Conservation (phyloP, 805 yeast genomes). For the Starmerella vaccinii region DNA sequence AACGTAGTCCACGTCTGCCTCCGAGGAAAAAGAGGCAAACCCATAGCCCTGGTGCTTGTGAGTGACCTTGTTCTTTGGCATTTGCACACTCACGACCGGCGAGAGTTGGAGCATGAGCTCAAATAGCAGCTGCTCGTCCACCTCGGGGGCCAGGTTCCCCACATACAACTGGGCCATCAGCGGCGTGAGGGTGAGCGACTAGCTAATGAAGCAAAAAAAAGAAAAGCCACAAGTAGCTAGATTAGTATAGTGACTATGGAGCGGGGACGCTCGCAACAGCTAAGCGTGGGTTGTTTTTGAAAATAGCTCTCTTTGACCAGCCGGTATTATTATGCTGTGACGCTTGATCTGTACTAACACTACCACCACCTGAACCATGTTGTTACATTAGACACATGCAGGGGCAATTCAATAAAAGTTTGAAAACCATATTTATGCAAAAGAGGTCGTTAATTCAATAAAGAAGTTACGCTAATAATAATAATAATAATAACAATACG, state of each 20-base stretch:
- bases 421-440: no score
- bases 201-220: not conserved
- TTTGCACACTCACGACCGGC: slow-evolving; percentile 55
- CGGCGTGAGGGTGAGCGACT: not conserved
- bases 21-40: slow-evolving; percentile 58
- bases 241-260: no score
- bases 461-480: not conserved
- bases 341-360: no score
- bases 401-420: no score
- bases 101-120: slow-evolving; percentile 81
- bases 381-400: no score
- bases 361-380: no score
- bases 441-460: no score
- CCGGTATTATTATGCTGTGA: no score
- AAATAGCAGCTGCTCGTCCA: slow-evolving; percentile 58
- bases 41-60: slow-evolving; percentile 79
- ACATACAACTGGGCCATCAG: slow-evolving; percentile 41
- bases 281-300: no score
- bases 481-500: not conserved
- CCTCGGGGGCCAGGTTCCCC: slow-evolving; percentile 73
- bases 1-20: slow-evolving; percentile 62
- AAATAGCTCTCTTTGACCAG: no score
- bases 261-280: no score
- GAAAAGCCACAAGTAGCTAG: no score
- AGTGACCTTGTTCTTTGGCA: slow-evolving; percentile 44